Evolutionary conservation across 139 green algal genomes (phyloP), one percentile per base, ranked within the genome.

Genomic region (Chlorokybus atmophyticus): DNA sequence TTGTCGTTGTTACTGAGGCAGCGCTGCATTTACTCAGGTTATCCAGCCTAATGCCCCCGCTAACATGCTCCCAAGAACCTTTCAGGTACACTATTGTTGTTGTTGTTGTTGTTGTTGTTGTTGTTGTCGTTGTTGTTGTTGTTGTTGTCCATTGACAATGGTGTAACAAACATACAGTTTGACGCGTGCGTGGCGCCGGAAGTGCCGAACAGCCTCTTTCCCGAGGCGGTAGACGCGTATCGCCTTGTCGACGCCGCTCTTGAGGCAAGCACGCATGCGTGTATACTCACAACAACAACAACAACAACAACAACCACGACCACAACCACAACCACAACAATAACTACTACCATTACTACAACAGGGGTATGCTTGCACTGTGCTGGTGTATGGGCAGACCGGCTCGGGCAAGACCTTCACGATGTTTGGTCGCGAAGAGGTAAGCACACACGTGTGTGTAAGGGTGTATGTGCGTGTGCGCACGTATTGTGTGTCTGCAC

Each of bases 331-430:
- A n/a, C n/a, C n/a, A n/a, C n/a, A n/a, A n/a, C n/a, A n/a, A n/a
- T n/a, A n/a, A n/a, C n/a, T n/a, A n/a, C 38, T 47, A 21, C 38
- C 38, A n/a, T n/a, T n/a, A n/a, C n/a, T n/a, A n/a, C n/a, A n/a
- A n/a, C n/a, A 59, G 7, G 54, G 54, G 7, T 62, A 62, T 39
- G 39, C 8, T 8, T 58, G 23, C 26, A 81, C 75, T 1, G 60
- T 77, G 4, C 74, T 81, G 62, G 75, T 70, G 3, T 82, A 79
- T 32, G 75, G 75, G 0, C 75, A 82, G 32, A 82, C 75, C 5
- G 70, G 75, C 23, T 67, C 51, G n/a, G 75, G 75, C 3, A 82
- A 82, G 60, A 77, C 75, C 1, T 65, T 67, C 52, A 67, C 71
- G 3, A 80, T 83, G 63, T 60, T 40, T 14, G 76, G 76, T 2